Percentiles rank a stretch among this genome's conserved stretches.
These are phyloP conservation scores for Grifola frondosa DNA, from an alignment of 1,284 basidiomycete genomes.

Conservation along the genomic window DNA sequence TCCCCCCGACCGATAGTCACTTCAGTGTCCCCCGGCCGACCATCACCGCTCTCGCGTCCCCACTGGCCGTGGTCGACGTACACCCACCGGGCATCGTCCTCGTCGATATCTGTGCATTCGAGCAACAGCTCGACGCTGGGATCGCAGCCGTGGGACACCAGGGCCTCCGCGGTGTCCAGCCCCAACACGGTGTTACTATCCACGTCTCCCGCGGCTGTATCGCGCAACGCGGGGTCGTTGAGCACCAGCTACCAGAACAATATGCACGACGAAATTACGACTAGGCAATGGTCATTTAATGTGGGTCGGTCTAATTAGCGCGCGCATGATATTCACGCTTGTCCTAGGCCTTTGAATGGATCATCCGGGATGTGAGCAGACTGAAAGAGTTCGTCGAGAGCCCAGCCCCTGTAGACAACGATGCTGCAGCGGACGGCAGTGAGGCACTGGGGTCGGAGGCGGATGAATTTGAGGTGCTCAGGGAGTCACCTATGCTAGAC, in stretches of 20 bases:
- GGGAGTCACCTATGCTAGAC: constrained; percentile 63
- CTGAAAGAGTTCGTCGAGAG: constrained; percentile 52
- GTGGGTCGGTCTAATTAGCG: constrained; percentile 33
- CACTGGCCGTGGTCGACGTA: constrained; percentile 59
- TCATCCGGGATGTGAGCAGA: constrained; percentile 54
- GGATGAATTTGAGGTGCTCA: constrained; percentile 58
- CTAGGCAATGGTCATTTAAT: constrained; percentile 62
- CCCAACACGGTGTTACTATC: constrained; percentile 27
- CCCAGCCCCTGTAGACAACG: constrained; percentile 8
- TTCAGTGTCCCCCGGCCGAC: constrained; percentile 46
- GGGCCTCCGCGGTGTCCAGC: constrained; percentile 24
- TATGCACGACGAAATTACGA: constrained; percentile 41
- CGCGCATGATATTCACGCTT: background rate
- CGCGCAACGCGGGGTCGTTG: constrained; percentile 16
- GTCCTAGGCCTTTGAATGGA: constrained; percentile 66
- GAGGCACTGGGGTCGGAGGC: constrained; percentile 16
- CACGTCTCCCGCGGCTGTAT: constrained; percentile 14
- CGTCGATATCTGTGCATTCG: constrained; percentile 31
- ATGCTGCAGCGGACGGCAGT: constrained; percentile 7
- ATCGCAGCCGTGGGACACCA: constrained; percentile 29
- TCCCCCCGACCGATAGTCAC: constrained; percentile 39
- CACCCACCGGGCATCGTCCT: constrained; percentile 35
- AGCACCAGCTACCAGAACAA: constrained; percentile 16
- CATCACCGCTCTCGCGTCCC: constrained; percentile 47
- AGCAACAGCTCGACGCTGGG: constrained; percentile 23